These are phyloP conservation scores for Alternaria brassicicola DNA, from an alignment of 2,329 filamentous ascomycete genomes.

Conservation along the genomic window DNA sequence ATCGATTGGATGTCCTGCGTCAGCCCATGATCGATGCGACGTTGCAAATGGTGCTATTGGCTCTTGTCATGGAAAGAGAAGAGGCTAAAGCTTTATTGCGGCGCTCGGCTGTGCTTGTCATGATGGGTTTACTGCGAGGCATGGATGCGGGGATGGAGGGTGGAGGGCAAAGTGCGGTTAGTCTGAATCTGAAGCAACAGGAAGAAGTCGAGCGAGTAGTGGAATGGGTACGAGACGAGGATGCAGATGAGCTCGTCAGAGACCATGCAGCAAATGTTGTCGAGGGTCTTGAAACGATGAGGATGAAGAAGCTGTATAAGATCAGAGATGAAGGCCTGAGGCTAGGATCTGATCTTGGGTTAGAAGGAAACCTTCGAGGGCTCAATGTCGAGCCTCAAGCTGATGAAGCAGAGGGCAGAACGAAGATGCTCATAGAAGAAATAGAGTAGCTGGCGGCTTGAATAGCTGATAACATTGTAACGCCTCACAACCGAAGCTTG, in stretches of 20 bases:
- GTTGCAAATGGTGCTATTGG: slow-evolving; percentile 67
- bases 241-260: slow-evolving; percentile 71
- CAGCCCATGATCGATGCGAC: slow-evolving; percentile 50
- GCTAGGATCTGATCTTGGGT: slow-evolving; percentile 34
- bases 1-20: slow-evolving; percentile 55
- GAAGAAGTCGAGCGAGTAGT: slow-evolving; percentile 68
- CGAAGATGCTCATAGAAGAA: slow-evolving; percentile 60
- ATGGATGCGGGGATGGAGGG: slow-evolving; percentile 59
- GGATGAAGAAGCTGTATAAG: slow-evolving; percentile 59
- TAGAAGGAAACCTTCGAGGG: slow-evolving; percentile 53
- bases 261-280: slow-evolving; percentile 70
- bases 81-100: slow-evolving; percentile 68
- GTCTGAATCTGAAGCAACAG: slow-evolving; percentile 61
- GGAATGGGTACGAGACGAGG: slow-evolving; percentile 67
- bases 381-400: slow-evolving; percentile 49
- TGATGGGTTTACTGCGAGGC: slow-evolving; percentile 67
- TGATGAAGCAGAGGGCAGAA: slow-evolving; percentile 25
- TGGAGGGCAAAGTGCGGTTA: slow-evolving; percentile 53
- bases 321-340: slow-evolving; percentile 32
- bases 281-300: slow-evolving; percentile 69
- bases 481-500: slow-evolving; percentile 8
- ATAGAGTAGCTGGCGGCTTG: slow-evolving; percentile 56
- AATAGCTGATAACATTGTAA: slow-evolving; percentile 3
- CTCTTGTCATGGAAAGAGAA: slow-evolving; percentile 67
- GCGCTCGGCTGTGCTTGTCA: slow-evolving; percentile 67